phyloP scores from a whole-genome alignment of 257 asterid species.

The Euphrasia confusa region DNA sequence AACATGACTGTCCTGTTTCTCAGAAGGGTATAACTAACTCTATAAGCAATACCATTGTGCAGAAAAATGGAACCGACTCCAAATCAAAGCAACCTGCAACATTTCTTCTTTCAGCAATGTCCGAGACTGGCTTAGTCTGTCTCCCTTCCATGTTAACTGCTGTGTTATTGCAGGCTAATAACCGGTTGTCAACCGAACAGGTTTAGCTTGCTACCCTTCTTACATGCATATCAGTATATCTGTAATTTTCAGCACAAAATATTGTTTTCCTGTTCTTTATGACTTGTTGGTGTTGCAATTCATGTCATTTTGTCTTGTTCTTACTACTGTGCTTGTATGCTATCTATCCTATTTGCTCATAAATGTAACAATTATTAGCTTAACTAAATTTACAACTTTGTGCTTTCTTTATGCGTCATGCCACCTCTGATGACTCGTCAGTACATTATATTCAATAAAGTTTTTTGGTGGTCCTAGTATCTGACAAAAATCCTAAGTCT shows the following conservation, averaged over 20 bases:
- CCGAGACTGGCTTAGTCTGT: constrained; percentile 96
- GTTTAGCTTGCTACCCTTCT: constrained; percentile 30
- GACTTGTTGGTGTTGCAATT: neutral
- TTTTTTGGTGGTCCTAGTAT: constrained; percentile 7
- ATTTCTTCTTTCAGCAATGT: constrained; percentile 77
- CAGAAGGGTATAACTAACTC: constrained; percentile 40
- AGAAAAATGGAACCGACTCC: constrained; percentile 34
- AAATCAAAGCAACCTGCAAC: constrained; percentile 53
- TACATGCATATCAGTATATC: constrained; percentile 2
- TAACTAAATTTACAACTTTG: neutral
- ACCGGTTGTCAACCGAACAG: constrained; percentile 81
- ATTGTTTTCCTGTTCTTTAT: neutral
- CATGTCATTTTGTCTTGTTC: neutral
- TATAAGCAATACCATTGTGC: constrained; percentile 32
- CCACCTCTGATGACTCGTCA: neutral
- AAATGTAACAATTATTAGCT: neutral
- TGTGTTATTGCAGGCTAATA: constrained; percentile 88
- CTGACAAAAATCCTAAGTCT: constrained; percentile 5
- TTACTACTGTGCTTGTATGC: neutral
- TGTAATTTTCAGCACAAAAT: constrained; percentile 11
- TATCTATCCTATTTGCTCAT: neutral
- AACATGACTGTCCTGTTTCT: constrained; percentile 30
- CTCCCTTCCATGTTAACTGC: constrained; percentile 99
- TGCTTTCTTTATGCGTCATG: neutral
- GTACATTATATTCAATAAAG: neutral